phyloP scores from a whole-genome alignment of 345 rosid species.

The Bruguiera sexangula region DNA sequence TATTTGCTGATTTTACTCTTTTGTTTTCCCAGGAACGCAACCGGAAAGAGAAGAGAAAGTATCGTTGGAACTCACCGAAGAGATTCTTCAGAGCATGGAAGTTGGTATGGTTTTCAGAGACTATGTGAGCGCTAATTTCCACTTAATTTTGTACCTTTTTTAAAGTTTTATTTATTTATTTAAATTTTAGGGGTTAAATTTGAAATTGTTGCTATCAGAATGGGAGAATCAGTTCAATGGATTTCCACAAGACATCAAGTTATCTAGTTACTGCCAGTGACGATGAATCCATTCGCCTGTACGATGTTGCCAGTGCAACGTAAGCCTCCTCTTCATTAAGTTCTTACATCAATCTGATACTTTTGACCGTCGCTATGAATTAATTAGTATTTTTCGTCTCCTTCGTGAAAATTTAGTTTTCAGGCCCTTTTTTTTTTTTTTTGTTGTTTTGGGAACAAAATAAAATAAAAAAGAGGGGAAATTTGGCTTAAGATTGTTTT shows the following conservation, averaged over 20 bases:
- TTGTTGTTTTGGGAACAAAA: not conserved
- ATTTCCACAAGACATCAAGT: slow-evolving; percentile 76
- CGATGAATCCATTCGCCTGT: slow-evolving; percentile 93
- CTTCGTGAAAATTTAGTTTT: not conserved
- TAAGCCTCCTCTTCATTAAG: not conserved
- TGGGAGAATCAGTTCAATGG: slow-evolving; percentile 89
- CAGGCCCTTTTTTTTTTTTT: not conserved
- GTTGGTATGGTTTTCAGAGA: slow-evolving; percentile 85
- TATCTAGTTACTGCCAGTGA: slow-evolving; percentile 95
- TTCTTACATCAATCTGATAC: not conserved
- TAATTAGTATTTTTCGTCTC: not conserved
- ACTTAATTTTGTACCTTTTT: not conserved
- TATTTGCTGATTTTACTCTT: not conserved
- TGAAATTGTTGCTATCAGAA: slow-evolving; percentile 37
- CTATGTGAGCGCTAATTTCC: slow-evolving; percentile 38
- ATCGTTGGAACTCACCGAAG: slow-evolving; percentile 77
- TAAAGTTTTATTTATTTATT: not conserved
- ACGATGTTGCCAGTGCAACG: slow-evolving; percentile 33
- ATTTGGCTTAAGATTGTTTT: not conserved
- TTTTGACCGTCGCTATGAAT: not conserved
- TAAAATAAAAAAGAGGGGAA: no score
- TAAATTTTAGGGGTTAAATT: not conserved
- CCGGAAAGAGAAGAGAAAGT: slow-evolving; percentile 26
- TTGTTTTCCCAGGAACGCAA: slow-evolving; percentile 11
- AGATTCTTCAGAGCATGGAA: slow-evolving; percentile 93